These are phyloP conservation scores for Dactylellina parvicollis DNA, from an alignment of 2,329 filamentous ascomycete species.

Conservation along the genomic window DNA sequence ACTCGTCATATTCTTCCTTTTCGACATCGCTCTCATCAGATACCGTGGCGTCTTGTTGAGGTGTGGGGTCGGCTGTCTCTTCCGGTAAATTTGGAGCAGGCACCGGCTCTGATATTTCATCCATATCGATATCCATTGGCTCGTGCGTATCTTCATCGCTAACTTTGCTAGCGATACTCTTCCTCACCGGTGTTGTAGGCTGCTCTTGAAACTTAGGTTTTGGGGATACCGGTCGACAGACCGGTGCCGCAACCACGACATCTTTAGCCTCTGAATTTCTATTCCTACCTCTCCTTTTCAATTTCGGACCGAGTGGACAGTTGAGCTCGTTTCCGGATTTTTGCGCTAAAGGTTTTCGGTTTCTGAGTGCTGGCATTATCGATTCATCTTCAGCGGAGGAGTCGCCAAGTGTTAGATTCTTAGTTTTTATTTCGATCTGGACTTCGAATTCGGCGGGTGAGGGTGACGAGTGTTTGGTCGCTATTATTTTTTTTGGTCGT, in stretches of 20 bases:
- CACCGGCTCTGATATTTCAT: not conserved
- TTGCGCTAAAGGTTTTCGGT: constrained; percentile 15
- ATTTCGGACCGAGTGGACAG: not conserved
- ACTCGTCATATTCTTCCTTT: constrained; percentile 29
- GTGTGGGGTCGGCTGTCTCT: not conserved
- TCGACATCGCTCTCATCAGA: constrained; percentile 19
- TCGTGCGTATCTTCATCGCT: not conserved
- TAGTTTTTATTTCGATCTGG: not conserved
- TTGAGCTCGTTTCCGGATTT: constrained; percentile 14
- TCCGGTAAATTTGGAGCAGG: too few species aligned
- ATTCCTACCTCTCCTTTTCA: not conserved
- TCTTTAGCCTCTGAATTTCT: not conserved
- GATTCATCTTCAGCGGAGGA: not conserved
- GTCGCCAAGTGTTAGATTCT: not conserved
- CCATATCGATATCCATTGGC: not conserved
- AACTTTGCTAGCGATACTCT: not conserved
- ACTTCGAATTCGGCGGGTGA: not conserved
- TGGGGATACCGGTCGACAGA: not conserved
- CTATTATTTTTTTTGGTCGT: constrained; percentile 4
- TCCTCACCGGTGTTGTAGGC: not conserved
- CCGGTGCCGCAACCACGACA: not conserved
- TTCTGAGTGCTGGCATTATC: constrained; percentile 5
- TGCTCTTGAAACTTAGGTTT: not conserved
- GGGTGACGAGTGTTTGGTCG: not conserved
- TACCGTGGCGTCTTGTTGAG: not conserved